Base-by-base conservation (phyloP, 805 yeast genomes). In the Kazachstania viticola region DNA sequence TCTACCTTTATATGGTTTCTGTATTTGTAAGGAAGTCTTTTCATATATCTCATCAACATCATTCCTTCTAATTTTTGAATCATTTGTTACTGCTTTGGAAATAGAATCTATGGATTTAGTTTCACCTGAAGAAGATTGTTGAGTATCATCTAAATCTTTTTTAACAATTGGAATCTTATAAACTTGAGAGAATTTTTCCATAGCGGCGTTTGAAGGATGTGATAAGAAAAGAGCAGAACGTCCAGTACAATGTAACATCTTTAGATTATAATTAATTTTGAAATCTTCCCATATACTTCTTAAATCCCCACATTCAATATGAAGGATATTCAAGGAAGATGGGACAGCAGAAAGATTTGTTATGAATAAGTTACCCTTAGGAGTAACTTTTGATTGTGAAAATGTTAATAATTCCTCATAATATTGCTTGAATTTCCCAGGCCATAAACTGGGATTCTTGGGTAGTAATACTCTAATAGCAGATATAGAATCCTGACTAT, bases 271-370 rank as follows among this genome's bases (percentile, higher is more conserved):
- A 50, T 85, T 88, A 7, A 82, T 73, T 29, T 70, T 68, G 49
- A 83, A 88, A 26, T 61, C 54, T 14, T 62, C 61, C 64, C 78
- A 73, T 2, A 73, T 61, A 0, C 61, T 56, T 21, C 68, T 56
- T 21, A 53, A 51, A 40, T 72, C 71, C 1, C 87, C 87, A 18
- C 62, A 61, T 1, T 78, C 74, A 2, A 87, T 68, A 3, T 83
- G 78, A 19, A 88, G 67, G 31, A 88, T 59, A 37, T 78, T 78
- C 30, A 84, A 56, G 35, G 74, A 67, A 5, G 88, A 75, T 2
- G 94, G 91, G 36, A 88, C 66, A 11, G 79, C 71, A 0, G 94
- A 69, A n/a, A 88, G 54, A 45, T 83, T 84, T 0, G 95, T 80
- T 9, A 91, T 79, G 48, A 78, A 84, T 21, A 88, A 62, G 13